Evolutionary conservation across 208 protist species (phyloP).

Genomic region (Acanthamoeba castellanii): DNA sequence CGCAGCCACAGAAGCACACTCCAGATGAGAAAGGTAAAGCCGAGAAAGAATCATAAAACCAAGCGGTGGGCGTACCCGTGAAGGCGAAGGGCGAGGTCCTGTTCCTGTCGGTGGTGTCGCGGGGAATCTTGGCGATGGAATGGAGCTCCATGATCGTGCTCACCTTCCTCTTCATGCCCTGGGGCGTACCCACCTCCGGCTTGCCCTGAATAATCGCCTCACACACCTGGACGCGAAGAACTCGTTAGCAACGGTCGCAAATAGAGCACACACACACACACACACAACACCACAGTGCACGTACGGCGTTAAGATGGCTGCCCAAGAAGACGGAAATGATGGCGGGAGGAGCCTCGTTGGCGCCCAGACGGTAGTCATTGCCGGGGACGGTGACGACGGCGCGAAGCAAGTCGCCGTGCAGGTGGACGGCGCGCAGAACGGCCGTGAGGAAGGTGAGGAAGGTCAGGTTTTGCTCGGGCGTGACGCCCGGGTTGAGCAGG

Average conservation of each 20-base stretch:
- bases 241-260: neutral
- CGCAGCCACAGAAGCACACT: neutral
- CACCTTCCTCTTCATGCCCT: conserved; percentile 50
- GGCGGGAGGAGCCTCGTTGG: conserved; percentile 92
- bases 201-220: conserved; percentile 9
- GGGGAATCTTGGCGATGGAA: conserved; percentile 79
- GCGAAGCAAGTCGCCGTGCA: conserved; percentile 90
- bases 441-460: conserved; percentile 86
- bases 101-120: conserved; percentile 91
- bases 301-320: conserved; percentile 81
- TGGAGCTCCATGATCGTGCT: conserved; percentile 78
- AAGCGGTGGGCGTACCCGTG: conserved; percentile 75
- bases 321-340: conserved; percentile 93
- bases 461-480: conserved; percentile 78
- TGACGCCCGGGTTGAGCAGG: conserved; percentile 82
- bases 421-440: conserved; percentile 86
- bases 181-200: neutral
- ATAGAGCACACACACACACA: neutral
- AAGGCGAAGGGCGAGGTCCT: conserved; percentile 93
- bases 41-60: no score
- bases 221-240: neutral
- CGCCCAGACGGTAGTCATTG: conserved; percentile 93
- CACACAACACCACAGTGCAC: conserved; percentile 52
- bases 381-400: conserved; percentile 85
- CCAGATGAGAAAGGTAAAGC: neutral